A percentile compares a stretch with the other conserved stretches of the same genome.
Conservation (phyloP, 2,329 filamentous ascomycete species). For the Torrubiellomyces zombiae region DNA sequence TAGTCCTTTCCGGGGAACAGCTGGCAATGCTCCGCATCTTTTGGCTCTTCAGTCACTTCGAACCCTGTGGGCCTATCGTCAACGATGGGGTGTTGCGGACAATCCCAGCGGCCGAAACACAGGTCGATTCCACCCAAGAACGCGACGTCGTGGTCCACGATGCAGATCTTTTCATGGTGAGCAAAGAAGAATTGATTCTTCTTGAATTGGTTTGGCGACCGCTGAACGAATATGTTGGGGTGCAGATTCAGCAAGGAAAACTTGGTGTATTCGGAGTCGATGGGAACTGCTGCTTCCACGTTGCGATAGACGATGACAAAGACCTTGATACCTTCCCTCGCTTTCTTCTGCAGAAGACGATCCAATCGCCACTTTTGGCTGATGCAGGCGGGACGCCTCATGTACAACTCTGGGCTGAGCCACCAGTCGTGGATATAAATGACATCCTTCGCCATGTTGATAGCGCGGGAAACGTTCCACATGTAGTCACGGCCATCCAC, state of each 20-base stretch:
- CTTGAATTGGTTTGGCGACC: constrained; percentile 93
- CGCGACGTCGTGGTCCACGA: constrained; percentile 89
- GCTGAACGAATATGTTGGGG: constrained; percentile 88
- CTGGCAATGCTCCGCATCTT: constrained; percentile 87
- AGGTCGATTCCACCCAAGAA: constrained; percentile 93
- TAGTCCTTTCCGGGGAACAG: constrained; percentile 97
- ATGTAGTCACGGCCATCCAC: constrained; percentile 96
- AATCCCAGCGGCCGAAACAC: constrained; percentile 96
- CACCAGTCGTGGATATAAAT: constrained; percentile 99
- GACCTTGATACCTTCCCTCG: constrained; percentile 86
- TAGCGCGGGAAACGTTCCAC: constrained; percentile 96
- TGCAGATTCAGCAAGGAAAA: constrained; percentile 89
- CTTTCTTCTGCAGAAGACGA: constrained; percentile 81
- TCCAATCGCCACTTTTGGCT: constrained; percentile 97
- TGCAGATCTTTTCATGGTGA: constrained; percentile 94
- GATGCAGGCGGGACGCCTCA: constrained; percentile 83
- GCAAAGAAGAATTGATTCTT: constrained; percentile 99
- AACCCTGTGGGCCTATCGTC: constrained; percentile 95
- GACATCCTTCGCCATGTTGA: constrained; percentile 92
- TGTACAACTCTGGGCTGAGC: constrained; percentile 90
- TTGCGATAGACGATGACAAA: constrained; percentile 98
- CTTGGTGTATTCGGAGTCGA: constrained; percentile 97
- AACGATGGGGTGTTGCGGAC: constrained; percentile 74
- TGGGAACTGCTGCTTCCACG: constrained; percentile 90
- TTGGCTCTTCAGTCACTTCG: constrained; percentile 55